phyloP scores from a whole-genome alignment of 768 basidiomycete genomes.

The Tubosaeta brunneosetosa region DNA sequence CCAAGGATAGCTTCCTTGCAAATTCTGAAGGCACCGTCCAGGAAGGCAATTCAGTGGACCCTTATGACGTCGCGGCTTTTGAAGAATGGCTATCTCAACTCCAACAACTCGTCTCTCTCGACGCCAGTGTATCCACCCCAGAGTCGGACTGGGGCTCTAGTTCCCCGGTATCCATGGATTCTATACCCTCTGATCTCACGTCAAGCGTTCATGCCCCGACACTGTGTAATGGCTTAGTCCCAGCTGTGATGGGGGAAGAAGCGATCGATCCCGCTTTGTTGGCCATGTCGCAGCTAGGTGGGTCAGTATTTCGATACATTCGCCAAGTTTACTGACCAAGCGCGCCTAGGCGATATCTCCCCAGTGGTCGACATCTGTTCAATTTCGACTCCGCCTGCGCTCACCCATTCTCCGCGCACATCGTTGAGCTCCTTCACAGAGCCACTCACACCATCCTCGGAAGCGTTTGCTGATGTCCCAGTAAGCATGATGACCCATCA shows the following conservation, averaged over 20 bases:
- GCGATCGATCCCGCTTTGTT: slow-evolving; percentile 32
- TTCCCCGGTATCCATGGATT: not conserved
- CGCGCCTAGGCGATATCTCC: not conserved
- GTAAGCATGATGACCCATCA: not conserved
- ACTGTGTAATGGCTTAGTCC: not conserved
- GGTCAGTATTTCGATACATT: not conserved
- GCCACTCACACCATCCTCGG: slow-evolving; percentile 22
- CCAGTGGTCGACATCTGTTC: slow-evolving; percentile 2
- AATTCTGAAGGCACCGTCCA: slow-evolving; percentile 9
- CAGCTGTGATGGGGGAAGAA: slow-evolving; percentile 13
- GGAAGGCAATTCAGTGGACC: not conserved
- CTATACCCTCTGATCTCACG: not conserved
- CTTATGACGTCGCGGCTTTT: slow-evolving; percentile 38
- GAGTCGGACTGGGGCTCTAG: slow-evolving; percentile 8
- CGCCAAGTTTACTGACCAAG: not conserved
- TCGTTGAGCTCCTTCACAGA: slow-evolving; percentile 30
- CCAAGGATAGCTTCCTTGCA: slow-evolving; percentile 8
- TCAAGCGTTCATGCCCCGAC: not conserved
- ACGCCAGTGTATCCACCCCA: slow-evolving; percentile 3
- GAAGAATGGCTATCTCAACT: slow-evolving; percentile 51
- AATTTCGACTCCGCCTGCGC: slow-evolving; percentile 15
- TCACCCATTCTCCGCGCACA: slow-evolving; percentile 27
- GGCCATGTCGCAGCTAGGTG: slow-evolving; percentile 22
- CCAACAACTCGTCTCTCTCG: slow-evolving; percentile 38
- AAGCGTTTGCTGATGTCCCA: slow-evolving; percentile 11